Conservation (phyloP, 495 filamentous ascomycete genomes). For the Thozetella sp. region DNA sequence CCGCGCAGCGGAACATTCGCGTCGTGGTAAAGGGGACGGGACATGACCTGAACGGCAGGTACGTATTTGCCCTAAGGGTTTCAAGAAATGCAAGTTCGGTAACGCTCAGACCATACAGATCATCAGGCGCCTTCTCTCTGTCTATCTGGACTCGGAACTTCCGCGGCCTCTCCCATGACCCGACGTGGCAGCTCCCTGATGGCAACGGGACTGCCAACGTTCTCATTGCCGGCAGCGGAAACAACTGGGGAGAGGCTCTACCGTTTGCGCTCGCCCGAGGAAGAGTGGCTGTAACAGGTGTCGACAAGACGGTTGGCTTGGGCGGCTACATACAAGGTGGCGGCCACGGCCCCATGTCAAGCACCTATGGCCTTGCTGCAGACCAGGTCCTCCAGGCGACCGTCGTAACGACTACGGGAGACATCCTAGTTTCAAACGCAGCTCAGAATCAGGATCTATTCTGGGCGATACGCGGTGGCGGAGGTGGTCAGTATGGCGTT, state of each 20-base stretch:
- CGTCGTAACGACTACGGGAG: neutral
- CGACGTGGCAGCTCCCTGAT: neutral
- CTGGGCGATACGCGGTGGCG: neutral
- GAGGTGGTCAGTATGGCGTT: neutral
- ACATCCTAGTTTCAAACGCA: neutral
- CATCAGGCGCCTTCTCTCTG: neutral
- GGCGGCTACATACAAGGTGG: neutral
- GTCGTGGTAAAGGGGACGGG: neutral
- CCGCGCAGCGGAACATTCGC: neutral
- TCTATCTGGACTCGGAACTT: neutral
- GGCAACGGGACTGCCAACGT: neutral
- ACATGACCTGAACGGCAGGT: neutral
- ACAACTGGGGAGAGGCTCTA: neutral
- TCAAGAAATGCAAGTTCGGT: neutral
- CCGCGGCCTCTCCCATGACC: neutral
- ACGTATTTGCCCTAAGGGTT: neutral
- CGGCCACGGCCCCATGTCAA: neutral
- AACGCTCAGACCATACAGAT: neutral
- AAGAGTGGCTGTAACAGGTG: neutral
- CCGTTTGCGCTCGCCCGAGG: neutral
- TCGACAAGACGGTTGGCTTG: neutral
- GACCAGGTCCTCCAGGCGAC: neutral
- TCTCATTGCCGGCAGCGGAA: neutral
- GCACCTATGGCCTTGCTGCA: neutral
- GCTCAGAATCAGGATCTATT: neutral